A percentile compares a stretch with the other conserved stretches of the same genome.
Conservation (phyloP, 306 rosid species). For the Prunus fruticosa region DNA sequence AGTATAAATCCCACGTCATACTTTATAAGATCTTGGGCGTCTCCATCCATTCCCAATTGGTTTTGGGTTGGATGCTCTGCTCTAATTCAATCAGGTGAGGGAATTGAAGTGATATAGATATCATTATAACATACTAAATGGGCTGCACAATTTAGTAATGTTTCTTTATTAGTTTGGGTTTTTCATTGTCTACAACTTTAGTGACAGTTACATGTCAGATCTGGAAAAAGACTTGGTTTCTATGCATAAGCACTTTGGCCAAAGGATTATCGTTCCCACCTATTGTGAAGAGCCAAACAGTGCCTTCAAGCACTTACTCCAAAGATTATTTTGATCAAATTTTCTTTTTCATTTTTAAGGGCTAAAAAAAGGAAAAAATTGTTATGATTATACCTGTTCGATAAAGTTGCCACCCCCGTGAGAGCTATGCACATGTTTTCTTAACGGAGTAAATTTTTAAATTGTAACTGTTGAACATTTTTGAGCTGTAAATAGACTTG, state of each 20-base stretch:
- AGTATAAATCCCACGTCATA: neutral
- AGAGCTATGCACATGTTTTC: neutral
- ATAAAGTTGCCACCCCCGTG: neutral
- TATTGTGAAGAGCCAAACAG: neutral
- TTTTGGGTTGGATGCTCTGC: neutral
- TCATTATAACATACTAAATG: neutral
- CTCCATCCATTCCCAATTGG: neutral
- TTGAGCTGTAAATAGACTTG: neutral
- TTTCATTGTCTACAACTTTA: neutral
- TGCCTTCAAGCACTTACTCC: neutral
- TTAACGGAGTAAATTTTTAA: neutral
- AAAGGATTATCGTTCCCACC: neutral
- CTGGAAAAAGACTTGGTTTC: neutral
- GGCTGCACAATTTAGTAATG: neutral
- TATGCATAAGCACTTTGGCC: neutral
- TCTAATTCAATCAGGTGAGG: neutral
- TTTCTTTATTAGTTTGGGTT: neutral
- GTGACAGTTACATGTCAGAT: neutral
- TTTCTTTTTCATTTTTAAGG: neutral
- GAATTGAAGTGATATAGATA: neutral
- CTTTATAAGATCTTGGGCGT: neutral
- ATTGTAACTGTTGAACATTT: neutral
- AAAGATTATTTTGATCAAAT: neutral
- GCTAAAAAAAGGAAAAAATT: no score
- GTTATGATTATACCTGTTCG: neutral